Percentiles rank a stretch among this genome's conserved stretches.
Evolutionary conservation across 768 basidiomycete genomes (phyloP).

Genomic region (Mycena rebaudengoi): DNA sequence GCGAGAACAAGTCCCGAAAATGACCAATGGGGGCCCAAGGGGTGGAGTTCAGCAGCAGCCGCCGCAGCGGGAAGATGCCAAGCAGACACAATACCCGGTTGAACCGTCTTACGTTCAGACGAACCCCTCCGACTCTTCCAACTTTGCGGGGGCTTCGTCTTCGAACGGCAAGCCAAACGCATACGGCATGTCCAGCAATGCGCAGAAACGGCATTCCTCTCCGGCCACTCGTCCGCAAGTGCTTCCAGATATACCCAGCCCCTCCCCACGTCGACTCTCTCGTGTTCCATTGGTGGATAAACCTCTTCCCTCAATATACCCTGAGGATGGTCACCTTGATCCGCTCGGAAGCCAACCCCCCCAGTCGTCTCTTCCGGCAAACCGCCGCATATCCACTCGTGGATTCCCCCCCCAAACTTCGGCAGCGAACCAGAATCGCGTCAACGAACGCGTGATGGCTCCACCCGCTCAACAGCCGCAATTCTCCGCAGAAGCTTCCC

Average conservation of each 20-base stretch:
- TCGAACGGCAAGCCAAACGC: slow-evolving; percentile 9
- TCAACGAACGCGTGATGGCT: slow-evolving; percentile 16
- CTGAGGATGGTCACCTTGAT: slow-evolving; percentile 14
- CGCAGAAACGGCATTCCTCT: slow-evolving; percentile 11
- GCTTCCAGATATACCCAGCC: neutral
- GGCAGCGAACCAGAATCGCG: slow-evolving; percentile 21
- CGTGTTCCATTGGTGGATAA: slow-evolving; percentile 20
- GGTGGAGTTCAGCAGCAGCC: slow-evolving; percentile 10
- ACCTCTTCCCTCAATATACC: slow-evolving; percentile 21
- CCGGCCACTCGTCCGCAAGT: slow-evolving; percentile 9
- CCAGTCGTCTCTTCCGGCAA: slow-evolving; percentile 25
- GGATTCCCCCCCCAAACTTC: slow-evolving; percentile 4
- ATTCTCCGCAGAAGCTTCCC: too few relatives aligned
- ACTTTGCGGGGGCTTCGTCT: slow-evolving; percentile 14
- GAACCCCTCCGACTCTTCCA: slow-evolving; percentile 2
- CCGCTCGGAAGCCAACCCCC: slow-evolving; percentile 23
- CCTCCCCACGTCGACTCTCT: slow-evolving; percentile 17
- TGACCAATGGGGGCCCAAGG: slow-evolving; percentile 8
- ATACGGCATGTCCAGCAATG: slow-evolving; percentile 5
- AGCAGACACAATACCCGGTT: slow-evolving; percentile 6
- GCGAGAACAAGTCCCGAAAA: slow-evolving; percentile 11
- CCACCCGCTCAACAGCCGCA: slow-evolving; percentile 18
- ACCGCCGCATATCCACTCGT: slow-evolving; percentile 22
- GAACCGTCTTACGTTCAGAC: slow-evolving; percentile 19
- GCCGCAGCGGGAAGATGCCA: slow-evolving; percentile 18